phyloP scores from a whole-genome alignment of 257 asterid species.

The Capsicum rhomboideum region DNA sequence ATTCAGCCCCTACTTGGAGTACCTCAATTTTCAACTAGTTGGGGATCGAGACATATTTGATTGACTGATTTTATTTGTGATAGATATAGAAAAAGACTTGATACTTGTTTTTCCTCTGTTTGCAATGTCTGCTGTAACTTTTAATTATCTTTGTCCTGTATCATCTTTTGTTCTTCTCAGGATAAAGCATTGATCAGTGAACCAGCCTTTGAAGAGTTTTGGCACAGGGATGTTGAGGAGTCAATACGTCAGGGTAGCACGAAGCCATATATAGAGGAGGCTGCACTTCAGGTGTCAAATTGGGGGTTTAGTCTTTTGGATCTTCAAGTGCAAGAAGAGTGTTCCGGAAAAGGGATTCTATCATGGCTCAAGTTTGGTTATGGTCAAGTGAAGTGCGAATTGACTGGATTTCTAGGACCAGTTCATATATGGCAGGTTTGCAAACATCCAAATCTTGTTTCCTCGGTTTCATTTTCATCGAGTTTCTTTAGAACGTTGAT shows the following conservation, averaged over 20 bases:
- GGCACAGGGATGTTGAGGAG: conserved; percentile 92
- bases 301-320: conserved; percentile 80
- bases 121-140: background rate
- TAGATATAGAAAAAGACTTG: background rate
- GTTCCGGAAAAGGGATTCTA: conserved; percentile 44
- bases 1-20: background rate
- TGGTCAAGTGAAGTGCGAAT: conserved; percentile 50
- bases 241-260: conserved; percentile 58
- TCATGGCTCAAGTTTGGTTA: conserved; percentile 64
- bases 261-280: conserved; percentile 72
- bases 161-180: conserved; percentile 19
- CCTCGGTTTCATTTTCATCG: background rate
- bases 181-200: conserved; percentile 41
- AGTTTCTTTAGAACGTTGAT: background rate
- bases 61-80: background rate
- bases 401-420: conserved; percentile 86
- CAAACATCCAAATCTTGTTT: background rate
- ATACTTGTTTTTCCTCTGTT: background rate
- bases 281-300: conserved; percentile 67
- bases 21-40: background rate
- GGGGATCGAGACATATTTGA: background rate
- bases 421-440: conserved; percentile 92
- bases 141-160: background rate
- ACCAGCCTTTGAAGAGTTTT: conserved; percentile 48
- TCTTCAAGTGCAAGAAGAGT: conserved; percentile 58